Percentiles rank a stretch among this genome's conserved stretches.
Evolutionary conservation across 2,329 filamentous ascomycete genomes (phyloP).

Genomic region (Stachybotrys echinatus): DNA sequence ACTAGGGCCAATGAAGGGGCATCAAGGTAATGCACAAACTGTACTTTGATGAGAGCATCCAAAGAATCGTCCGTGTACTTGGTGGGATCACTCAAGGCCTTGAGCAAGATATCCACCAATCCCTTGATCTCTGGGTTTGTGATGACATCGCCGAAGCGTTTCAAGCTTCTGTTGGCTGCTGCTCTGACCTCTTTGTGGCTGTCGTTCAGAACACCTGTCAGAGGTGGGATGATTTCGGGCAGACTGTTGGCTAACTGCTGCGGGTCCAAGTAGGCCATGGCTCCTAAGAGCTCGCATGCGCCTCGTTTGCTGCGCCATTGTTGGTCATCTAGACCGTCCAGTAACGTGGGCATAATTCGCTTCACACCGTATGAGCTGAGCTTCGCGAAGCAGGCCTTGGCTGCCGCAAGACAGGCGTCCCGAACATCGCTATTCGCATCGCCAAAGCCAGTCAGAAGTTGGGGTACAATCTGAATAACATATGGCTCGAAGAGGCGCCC

Average conservation of each 20-base stretch:
- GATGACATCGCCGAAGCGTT: slow-evolving; percentile 97
- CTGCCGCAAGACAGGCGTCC: slow-evolving; percentile 85
- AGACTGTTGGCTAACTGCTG: slow-evolving; percentile 88
- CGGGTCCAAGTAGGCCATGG: slow-evolving; percentile 97
- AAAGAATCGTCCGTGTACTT: slow-evolving; percentile 95
- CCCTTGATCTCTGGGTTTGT: slow-evolving; percentile 96
- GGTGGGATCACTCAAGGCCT: slow-evolving; percentile 93
- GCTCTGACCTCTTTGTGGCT: slow-evolving; percentile 94
- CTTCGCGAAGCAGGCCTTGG: slow-evolving; percentile 89
- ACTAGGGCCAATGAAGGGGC: slow-evolving; percentile 92
- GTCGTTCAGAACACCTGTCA: slow-evolving; percentile 92
- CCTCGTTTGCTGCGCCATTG: slow-evolving; percentile 99
- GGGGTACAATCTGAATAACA: slow-evolving; percentile 89
- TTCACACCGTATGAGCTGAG: slow-evolving; percentile 96
- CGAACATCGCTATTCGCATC: slow-evolving; percentile 85
- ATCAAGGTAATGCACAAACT: slow-evolving; percentile 97
- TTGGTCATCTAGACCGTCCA: slow-evolving; percentile 87
- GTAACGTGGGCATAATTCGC: slow-evolving; percentile 82
- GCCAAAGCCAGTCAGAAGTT: slow-evolving; percentile 83
- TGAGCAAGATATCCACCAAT: slow-evolving; percentile 84
- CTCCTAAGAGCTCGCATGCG: slow-evolving; percentile 90
- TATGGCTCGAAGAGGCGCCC: slow-evolving; percentile 93
- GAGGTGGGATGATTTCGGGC: slow-evolving; percentile 92
- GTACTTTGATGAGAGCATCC: slow-evolving; percentile 94
- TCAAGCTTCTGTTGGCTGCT: slow-evolving; percentile 90